Percentiles rank a stretch among this genome's conserved stretches.
Evolutionary conservation across 331 rosid genomes (phyloP).

Genomic region (Pyracantha coccinea): DNA sequence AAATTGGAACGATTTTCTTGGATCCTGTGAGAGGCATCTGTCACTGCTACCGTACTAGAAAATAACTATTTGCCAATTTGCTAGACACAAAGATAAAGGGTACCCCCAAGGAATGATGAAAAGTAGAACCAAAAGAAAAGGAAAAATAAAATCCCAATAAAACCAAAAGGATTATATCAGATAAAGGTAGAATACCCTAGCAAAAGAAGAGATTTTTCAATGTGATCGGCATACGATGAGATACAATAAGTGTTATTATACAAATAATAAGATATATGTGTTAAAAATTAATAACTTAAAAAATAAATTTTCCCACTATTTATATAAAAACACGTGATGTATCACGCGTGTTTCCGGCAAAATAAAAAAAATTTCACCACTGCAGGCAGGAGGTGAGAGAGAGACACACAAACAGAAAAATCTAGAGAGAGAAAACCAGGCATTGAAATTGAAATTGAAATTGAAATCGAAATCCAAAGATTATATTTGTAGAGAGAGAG

Average conservation of each 20-base stretch:
- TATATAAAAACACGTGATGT: too few relatives aligned
- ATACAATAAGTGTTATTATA: too few relatives aligned
- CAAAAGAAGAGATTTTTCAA: too few relatives aligned
- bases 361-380: too few relatives aligned
- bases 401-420: constrained; percentile 5
- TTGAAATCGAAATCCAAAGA: background rate
- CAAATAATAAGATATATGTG: too few relatives aligned
- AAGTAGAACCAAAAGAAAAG: constrained; percentile 65
- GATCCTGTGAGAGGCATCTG: constrained; percentile 70
- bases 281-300: too few relatives aligned
- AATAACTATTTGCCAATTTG: constrained; percentile 33
- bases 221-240: too few relatives aligned
- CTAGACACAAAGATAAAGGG: constrained; percentile 54
- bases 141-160: constrained; percentile 38
- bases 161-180: constrained; percentile 59
- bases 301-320: too few relatives aligned
- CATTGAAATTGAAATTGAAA: background rate
- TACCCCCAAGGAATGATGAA: constrained; percentile 85
- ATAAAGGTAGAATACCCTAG: constrained; percentile 51
- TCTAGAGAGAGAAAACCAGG: background rate
- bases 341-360: too few relatives aligned
- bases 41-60: constrained; percentile 18
- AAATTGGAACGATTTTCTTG: constrained; percentile 73
- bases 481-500: background rate
- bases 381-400: too few relatives aligned